Base-by-base conservation (phyloP, 73 alveolate species). In the Diophrys sp. region DNA sequence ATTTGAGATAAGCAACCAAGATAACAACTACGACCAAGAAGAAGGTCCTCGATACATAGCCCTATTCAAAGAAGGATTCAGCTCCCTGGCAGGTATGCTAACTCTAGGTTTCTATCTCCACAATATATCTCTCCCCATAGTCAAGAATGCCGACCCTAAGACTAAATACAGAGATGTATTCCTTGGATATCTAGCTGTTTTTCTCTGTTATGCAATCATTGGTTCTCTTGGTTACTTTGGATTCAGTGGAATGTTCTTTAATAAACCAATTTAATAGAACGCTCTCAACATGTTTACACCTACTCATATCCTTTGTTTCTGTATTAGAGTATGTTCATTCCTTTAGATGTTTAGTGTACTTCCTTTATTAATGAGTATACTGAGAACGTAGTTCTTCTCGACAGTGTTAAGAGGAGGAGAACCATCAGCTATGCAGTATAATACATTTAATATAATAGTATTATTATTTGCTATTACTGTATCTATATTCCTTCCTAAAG, bases 401-500 rank as follows among this genome's bases (percentile, higher is more conserved):
- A 57, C 69, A 8, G 28, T 83, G 31, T 84, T 72, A 31, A 82
- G 79, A 84, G 88, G 77, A 33, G 24, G 55, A 33, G 85, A 83
- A 31, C 57, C 82, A 25, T 26, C 83, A 0, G 67, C 30, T 18
- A 84, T 26, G 62, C 34, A 23, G 29, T 77, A 73, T 30, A 26
- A 66, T 1, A 31, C 29, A 2, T 31, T 78, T 67, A 88, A 82
- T 54, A 25, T 77, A 1, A 31, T 57, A 8, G n/a, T 56, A 56
- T 14, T 87, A 1, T 34, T 75, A 29, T 30, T 81, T 0, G 85
- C 95, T 2, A 72, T 89, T 2, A 30, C 78, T 30, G 53, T 88
- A 57, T 74, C 89, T 0, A 80, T 71, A 14, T 31, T 87, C 67
- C 84, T 85, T 54, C 92, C 95, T 1, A 72, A 78, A 28, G 89